These are phyloP conservation scores for Aspergillus leporis DNA, from an alignment of 495 filamentous ascomycete species.

Conservation along the genomic window DNA sequence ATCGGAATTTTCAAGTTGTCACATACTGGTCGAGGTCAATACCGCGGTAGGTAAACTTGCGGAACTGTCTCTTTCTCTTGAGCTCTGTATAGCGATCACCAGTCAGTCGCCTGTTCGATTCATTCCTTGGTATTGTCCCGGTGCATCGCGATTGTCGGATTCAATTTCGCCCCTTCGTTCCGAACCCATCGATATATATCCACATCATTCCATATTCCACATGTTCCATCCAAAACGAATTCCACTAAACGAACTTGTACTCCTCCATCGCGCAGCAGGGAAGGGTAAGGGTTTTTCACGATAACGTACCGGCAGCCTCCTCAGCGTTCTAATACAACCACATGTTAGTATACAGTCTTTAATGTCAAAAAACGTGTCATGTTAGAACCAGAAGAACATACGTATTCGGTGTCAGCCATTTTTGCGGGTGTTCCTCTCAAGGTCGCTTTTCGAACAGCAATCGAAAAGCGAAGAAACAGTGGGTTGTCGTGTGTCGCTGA, in stretches of 20 bases:
- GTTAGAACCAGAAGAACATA: constrained; percentile 49
- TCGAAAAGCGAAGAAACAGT: constrained; percentile 53
- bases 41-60: constrained; percentile 99
- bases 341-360: constrained; percentile 37
- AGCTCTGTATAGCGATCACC: constrained; percentile 61
- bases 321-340: constrained; percentile 71
- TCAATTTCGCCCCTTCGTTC: constrained; percentile 1
- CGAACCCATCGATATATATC: constrained; percentile 19
- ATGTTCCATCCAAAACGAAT: constrained; percentile 8
- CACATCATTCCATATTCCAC: constrained; percentile 1
- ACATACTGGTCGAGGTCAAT: constrained; percentile 98
- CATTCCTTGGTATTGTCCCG: constrained; percentile 4
- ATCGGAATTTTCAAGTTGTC: constrained; percentile 23
- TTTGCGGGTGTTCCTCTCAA: constrained; percentile 60
- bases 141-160: constrained; percentile 11
- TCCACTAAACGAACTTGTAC: not conserved
- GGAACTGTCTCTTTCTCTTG: constrained; percentile 99
- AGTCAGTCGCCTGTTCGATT: constrained; percentile 42
- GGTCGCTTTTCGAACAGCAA: constrained; percentile 52
- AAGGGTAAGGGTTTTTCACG: constrained; percentile 12
- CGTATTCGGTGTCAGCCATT: constrained; percentile 94
- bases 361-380: not conserved
- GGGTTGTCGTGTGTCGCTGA: constrained; percentile 50
- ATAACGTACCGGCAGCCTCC: constrained; percentile 82
- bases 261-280: constrained; percentile 3